phyloP scores from a whole-genome alignment of 768 basidiomycete genomes.

The Mycena floridula region DNA sequence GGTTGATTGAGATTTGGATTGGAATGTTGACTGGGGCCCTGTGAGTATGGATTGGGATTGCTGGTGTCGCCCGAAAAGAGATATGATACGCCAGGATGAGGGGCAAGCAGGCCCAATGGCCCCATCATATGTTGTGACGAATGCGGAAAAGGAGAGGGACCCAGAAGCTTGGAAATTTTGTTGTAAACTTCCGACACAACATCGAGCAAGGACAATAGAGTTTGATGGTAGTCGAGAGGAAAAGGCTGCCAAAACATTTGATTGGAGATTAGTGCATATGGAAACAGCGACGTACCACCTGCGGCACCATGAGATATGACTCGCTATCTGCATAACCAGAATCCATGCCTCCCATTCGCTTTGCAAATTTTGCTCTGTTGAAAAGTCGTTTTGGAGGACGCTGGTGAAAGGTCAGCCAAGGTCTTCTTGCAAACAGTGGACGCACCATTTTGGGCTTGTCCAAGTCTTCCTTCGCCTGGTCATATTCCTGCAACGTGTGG shows the following conservation, averaged over 20 bases:
- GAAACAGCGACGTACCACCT: constrained; percentile 48
- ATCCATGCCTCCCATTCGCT: constrained; percentile 58
- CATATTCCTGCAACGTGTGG: constrained; percentile 70
- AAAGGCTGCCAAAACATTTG: constrained; percentile 57
- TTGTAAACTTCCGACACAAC: constrained; percentile 87
- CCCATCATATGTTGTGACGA: constrained; percentile 68
- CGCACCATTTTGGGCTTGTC: constrained; percentile 71
- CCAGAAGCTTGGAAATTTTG: constrained; percentile 78
- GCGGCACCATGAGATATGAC: constrained; percentile 67
- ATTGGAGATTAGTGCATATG: constrained; percentile 2
- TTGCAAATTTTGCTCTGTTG: constrained; percentile 21
- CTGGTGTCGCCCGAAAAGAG: constrained; percentile 43
- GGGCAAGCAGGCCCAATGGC: constrained; percentile 66
- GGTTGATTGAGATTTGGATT: constrained; percentile 31
- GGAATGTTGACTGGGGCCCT: constrained; percentile 19
- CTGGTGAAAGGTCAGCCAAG: constrained; percentile 10
- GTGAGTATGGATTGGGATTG: constrained; percentile 10
- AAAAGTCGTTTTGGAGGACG: constrained; percentile 14
- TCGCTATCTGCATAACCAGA: constrained; percentile 55
- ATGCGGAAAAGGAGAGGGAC: constrained; percentile 71
- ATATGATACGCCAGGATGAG: constrained; percentile 80
- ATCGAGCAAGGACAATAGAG: constrained; percentile 81
- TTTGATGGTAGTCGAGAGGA: constrained; percentile 83
- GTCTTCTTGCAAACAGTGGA: constrained; percentile 6
- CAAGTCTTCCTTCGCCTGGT: constrained; percentile 68